phyloP scores from a whole-genome alignment of 495 filamentous ascomycete species.

The Penicillium subrubescens region DNA sequence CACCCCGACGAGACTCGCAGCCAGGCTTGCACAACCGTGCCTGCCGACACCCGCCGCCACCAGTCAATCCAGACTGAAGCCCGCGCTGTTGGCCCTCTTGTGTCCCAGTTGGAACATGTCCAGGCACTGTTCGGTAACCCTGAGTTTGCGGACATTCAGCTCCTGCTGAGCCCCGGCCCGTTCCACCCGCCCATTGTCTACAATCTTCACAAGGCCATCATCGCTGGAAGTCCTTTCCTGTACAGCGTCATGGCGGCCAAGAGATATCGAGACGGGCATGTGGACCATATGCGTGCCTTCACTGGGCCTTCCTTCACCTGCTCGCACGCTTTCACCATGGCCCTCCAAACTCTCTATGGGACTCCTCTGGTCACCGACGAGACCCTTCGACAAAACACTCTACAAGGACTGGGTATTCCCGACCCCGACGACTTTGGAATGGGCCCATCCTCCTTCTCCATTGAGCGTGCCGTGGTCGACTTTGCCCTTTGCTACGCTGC shows the following conservation, averaged over 20 bases:
- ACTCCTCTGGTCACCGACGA: background rate
- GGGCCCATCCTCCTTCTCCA: conserved; percentile 6
- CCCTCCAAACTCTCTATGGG: conserved; percentile 30
- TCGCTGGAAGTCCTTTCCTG: conserved; percentile 17
- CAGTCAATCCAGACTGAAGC: background rate
- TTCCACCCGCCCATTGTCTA: conserved; percentile 12
- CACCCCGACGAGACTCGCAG: background rate
- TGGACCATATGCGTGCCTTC: conserved; percentile 16
- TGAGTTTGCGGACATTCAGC: conserved; percentile 22
- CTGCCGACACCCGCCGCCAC: background rate
- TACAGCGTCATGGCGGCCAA: background rate
- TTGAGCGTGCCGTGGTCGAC: conserved; percentile 27
- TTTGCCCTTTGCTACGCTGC: conserved; percentile 36
- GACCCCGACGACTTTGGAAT: background rate
- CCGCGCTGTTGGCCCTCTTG: background rate
- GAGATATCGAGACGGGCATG: background rate
- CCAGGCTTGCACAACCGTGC: background rate
- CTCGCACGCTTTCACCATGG: conserved; percentile 31
- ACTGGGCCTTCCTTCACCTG: conserved; percentile 21
- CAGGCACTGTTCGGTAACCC: conserved; percentile 9
- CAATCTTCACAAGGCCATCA: background rate
- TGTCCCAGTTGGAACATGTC: conserved; percentile 2
- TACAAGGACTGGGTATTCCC: background rate
- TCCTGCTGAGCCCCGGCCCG: conserved; percentile 21
- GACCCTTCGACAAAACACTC: background rate